phyloP scores from a whole-genome alignment of 2,329 filamentous ascomycete genomes.

The Hymenoscyphus fraxineus region DNA sequence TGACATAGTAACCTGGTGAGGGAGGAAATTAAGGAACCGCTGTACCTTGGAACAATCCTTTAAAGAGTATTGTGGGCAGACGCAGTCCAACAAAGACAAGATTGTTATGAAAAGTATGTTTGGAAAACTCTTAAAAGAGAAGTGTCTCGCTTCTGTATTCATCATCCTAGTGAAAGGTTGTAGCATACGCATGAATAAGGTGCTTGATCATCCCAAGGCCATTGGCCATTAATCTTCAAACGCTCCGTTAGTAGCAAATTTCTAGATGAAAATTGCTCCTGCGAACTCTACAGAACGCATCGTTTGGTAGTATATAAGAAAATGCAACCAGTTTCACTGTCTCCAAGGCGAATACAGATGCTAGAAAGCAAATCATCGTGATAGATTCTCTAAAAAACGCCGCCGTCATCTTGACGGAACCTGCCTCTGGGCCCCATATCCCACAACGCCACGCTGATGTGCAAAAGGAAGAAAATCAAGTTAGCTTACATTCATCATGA shows the following conservation, averaged over 20 bases:
- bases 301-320: slow-evolving; percentile 49
- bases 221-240: slow-evolving; percentile 52
- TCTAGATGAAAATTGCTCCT: slow-evolving; percentile 66
- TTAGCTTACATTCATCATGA: slow-evolving; percentile 48
- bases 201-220: slow-evolving; percentile 35
- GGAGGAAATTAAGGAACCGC: background rate
- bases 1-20: background rate
- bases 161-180: slow-evolving; percentile 33
- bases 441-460: slow-evolving; percentile 32
- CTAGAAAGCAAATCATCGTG: background rate
- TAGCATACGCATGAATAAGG: slow-evolving; percentile 33
- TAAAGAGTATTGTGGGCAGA: background rate
- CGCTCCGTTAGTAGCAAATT: slow-evolving; percentile 76
- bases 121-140: slow-evolving; percentile 30
- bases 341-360: slow-evolving; percentile 8
- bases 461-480: slow-evolving; percentile 35
- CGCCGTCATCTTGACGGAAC: slow-evolving; percentile 22
- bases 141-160: slow-evolving; percentile 32
- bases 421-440: slow-evolving; percentile 6
- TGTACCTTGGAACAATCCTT: background rate
- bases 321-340: slow-evolving; percentile 5
- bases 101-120: slow-evolving; percentile 22
- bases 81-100: background rate
- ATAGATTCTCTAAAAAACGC: slow-evolving; percentile 18
- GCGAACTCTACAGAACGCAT: slow-evolving; percentile 72